Evolutionary conservation across 305 asterid species (phyloP).

Genomic region (Rubia balearica): DNA sequence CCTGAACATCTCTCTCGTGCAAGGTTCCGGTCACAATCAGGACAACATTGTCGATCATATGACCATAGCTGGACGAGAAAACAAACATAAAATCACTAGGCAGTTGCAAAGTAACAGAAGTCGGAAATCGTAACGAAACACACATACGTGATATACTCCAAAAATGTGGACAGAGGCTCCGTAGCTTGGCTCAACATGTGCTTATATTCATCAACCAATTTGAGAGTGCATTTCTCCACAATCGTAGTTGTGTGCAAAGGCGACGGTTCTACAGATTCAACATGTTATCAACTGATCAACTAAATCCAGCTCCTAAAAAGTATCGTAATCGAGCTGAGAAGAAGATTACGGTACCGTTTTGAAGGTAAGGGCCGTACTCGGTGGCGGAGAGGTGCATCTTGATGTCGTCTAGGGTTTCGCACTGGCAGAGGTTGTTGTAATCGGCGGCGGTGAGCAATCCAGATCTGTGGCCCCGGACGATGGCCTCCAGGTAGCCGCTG

Average conservation of each 20-base stretch:
- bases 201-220: conserved; percentile 89
- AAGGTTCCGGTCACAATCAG: conserved; percentile 95
- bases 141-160: conserved; percentile 83
- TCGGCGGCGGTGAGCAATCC: conserved; percentile 94
- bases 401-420: conserved; percentile 87
- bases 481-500: conserved; percentile 89
- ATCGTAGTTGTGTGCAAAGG: conserved; percentile 93
- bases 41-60: conserved; percentile 98
- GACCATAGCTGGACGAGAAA: conserved; percentile 67
- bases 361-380: conserved; percentile 87
- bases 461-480: conserved; percentile 85
- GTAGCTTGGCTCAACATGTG: conserved; percentile 97
- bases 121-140: not conserved
- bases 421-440: conserved; percentile 94
- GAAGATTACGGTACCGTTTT: conserved; percentile 40
- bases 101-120: not conserved
- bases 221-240: conserved; percentile 98
- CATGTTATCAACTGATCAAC: not conserved
- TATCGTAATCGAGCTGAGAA: not conserved
- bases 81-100: not conserved
- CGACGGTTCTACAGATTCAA: conserved; percentile 73
- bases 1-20: conserved; percentile 99
- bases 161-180: conserved; percentile 85
- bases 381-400: conserved; percentile 98
- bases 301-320: not conserved